Base-by-base conservation (phyloP, 2,329 filamentous ascomycete genomes). In the Ceratocystis destructans region DNA sequence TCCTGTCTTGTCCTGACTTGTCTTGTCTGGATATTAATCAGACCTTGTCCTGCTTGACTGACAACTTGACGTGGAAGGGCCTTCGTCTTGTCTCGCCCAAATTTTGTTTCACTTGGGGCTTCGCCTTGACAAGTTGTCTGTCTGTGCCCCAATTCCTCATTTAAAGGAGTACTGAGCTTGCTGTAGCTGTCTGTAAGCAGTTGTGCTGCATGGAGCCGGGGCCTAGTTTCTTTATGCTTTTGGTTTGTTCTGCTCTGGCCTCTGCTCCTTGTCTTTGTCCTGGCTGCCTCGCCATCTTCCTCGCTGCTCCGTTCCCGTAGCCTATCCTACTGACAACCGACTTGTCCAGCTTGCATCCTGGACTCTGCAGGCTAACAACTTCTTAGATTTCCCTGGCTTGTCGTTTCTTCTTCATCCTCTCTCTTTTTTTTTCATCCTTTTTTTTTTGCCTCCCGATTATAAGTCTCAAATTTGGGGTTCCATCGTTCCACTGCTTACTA, bases 31-130 rank as follows among this genome's bases (percentile, higher is more conserved):
- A 17, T 62, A 41, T 41, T 41, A 12, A 41, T 41, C 37, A 41
- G 37, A 15, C 37, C 37, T 41, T 41, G 17, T 28, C 48, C 22
- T 53, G 20, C 22, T 53, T 53, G 48, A 53, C 55, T 53, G 48
- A 53, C 55, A 33, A 33, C 25, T 37, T 59, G 25, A 59, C 55
- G n/a, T 59, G 25, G 17, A 25, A 33, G 55, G 55, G 17, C 55
- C 55, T 31, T 31, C 31, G 28, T 59, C 55, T 59, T 59, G 55
- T 59, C 55, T 59, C 55, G 55, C n/a, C 55, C 55, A 59, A 59
- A 59, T 33, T 33, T 37, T 59, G 55, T 37, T 59, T 59, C 55
- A 59, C 55, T 59, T 59, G 31, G 55, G 12, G n/a, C 25, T 59
- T 59, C 55, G 55, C 28, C 55, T 37, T 59, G 55, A 37, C 55